Evolutionary conservation across 176 grass and related monocot species (phyloP).

Genomic region (Dendrocalamus sinicus): DNA sequence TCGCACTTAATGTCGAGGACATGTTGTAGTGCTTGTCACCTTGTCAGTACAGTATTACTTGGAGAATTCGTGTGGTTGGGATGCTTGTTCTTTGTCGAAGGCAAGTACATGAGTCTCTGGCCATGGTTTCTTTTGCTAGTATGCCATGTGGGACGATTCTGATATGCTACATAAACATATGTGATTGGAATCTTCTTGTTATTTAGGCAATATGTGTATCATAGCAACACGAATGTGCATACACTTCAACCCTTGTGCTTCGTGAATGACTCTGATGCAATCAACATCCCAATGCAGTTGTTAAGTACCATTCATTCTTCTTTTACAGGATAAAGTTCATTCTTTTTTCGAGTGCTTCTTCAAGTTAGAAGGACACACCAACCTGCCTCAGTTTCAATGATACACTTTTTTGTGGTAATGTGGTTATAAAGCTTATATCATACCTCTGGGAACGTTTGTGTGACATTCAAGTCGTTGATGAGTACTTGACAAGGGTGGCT

Average conservation of each 20-base stretch:
- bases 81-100: conserved; percentile 13
- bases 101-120: neutral
- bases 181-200: neutral
- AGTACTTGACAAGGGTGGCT: conserved; percentile 7
- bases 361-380: conserved; percentile 8
- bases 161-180: neutral
- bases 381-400: neutral
- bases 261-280: neutral
- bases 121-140: neutral
- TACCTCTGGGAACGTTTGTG: conserved; percentile 19
- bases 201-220: neutral
- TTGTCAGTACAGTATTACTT: neutral
- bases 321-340: conserved; percentile 47
- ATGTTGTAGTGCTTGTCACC: neutral
- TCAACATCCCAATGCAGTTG: conserved; percentile 20
- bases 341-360: conserved; percentile 29
- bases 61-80: neutral
- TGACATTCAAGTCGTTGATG: conserved; percentile 20
- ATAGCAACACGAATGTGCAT: neutral
- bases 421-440: neutral
- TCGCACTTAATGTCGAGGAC: neutral
- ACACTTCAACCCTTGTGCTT: neutral
- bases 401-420: neutral
- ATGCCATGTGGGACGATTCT: neutral
- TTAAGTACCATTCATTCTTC: conserved; percentile 35